These are phyloP conservation scores for Gossypium trilobum DNA, from an alignment of 441 rosid genomes.

Conservation along the genomic window DNA sequence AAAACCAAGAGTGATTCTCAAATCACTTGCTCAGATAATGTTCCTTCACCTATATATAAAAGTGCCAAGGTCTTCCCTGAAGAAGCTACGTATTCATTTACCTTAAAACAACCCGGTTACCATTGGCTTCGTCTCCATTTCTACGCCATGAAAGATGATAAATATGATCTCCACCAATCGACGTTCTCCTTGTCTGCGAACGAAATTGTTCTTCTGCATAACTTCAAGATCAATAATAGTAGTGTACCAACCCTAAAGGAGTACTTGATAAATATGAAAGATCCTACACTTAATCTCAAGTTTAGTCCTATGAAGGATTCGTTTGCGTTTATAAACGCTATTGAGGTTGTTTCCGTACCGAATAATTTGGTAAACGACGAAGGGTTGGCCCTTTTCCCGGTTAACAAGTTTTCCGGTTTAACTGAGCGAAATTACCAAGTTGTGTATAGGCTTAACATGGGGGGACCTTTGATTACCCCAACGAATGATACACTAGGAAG, in stretches of 20 bases:
- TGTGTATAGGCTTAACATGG: constrained; percentile 58
- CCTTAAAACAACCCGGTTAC: constrained; percentile 47
- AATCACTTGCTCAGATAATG: constrained; percentile 41
- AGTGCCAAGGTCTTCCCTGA: constrained; percentile 58
- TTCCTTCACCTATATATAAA: constrained; percentile 51
- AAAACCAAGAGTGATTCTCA: constrained; percentile 45
- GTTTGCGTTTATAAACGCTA: constrained; percentile 66
- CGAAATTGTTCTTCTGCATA: constrained; percentile 53
- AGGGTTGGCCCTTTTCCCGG: constrained; percentile 53
- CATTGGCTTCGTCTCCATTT: constrained; percentile 80
- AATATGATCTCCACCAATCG: constrained; percentile 42
- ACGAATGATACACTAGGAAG: constrained; percentile 62
- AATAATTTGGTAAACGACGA: constrained; percentile 40
- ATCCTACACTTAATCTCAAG: constrained; percentile 36
- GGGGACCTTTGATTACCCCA: constrained; percentile 58
- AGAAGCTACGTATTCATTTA: constrained; percentile 46
- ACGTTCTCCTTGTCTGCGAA: constrained; percentile 47
- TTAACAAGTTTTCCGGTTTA: constrained; percentile 33
- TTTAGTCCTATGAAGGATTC: constrained; percentile 59
- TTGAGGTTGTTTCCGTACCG: constrained; percentile 82
- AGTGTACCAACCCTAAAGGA: constrained; percentile 41
- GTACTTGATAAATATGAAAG: constrained; percentile 46
- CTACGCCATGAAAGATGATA: constrained; percentile 34
- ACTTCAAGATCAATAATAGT: constrained; percentile 35
- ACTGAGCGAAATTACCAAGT: constrained; percentile 37